Conservation (phyloP, 2,329 filamentous ascomycete species). For the Microdochium paspali region DNA sequence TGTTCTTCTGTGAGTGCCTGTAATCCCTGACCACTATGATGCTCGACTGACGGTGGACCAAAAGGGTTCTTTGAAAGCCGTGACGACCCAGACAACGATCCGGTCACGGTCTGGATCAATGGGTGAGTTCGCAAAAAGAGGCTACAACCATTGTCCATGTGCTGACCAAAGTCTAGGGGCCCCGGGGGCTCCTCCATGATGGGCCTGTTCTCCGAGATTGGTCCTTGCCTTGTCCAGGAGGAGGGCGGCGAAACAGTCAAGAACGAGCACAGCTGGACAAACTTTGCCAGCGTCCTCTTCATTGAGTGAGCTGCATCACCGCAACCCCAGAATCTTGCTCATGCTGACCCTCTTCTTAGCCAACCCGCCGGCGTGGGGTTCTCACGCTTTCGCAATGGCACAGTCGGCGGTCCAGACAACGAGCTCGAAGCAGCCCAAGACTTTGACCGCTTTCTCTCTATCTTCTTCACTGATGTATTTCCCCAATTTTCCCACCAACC, state of each 20-base stretch:
- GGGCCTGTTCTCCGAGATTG: constrained; percentile 10
- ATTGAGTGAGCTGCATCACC: constrained; percentile 4
- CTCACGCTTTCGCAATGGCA: constrained; percentile 5
- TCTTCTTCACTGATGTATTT: constrained; percentile 8
- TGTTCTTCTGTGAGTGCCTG: constrained; percentile 4
- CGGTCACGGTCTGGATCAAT: constrained; percentile 5
- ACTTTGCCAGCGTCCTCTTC: constrained; percentile 9
- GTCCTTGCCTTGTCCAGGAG: constrained; percentile 6
- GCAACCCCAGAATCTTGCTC: neutral
- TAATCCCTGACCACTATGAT: neutral
- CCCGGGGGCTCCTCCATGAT: constrained; percentile 7
- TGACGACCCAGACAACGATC: constrained; percentile 2
- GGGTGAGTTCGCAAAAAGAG: constrained; percentile 2
- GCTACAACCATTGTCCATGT: neutral
- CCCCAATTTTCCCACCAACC: constrained; percentile 6
- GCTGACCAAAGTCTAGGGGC: constrained; percentile 4
- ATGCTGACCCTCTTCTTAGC: constrained; percentile 1
- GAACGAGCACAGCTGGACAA: constrained; percentile 10
- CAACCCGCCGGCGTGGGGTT: constrained; percentile 11
- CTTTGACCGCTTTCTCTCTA: constrained; percentile 9
- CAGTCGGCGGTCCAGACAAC: constrained; percentile 6
- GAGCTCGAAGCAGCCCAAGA: constrained; percentile 6
- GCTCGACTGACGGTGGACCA: neutral
- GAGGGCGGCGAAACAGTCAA: constrained; percentile 4
- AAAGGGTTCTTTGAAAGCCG: constrained; percentile 7